Conservation (phyloP, 2,329 filamentous ascomycete species). For the Aschersonia sp. region DNA sequence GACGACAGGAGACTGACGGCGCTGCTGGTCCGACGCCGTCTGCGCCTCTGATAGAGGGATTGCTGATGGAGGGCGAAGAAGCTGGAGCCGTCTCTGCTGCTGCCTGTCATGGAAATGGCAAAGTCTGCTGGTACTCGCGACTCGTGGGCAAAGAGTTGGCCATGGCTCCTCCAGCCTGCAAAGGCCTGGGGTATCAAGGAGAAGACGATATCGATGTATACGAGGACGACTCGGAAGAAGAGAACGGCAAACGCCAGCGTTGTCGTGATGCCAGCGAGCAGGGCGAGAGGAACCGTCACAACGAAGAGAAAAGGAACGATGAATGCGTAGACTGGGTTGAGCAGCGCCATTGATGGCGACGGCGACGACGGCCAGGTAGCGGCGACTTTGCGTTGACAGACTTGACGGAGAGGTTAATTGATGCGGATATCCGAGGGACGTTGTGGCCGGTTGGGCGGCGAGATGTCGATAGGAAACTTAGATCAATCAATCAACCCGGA, state of each 20-base stretch:
- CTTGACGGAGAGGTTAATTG: too few species aligned
- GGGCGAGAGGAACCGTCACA: constrained; percentile 45
- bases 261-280: constrained; percentile 50
- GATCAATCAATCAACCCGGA: background rate
- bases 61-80: constrained; percentile 3
- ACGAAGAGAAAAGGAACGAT: constrained; percentile 47
- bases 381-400: background rate
- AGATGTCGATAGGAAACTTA: too few species aligned
- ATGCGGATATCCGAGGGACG: too few species aligned
- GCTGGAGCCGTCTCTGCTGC: constrained; percentile 7
- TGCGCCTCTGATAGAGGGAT: constrained; percentile 8
- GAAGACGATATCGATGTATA: constrained; percentile 48
- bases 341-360: constrained; percentile 27
- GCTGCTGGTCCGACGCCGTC: constrained; percentile 20
- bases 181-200: constrained; percentile 43
- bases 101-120: constrained; percentile 8
- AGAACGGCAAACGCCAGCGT: constrained; percentile 46
- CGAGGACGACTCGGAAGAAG: constrained; percentile 41
- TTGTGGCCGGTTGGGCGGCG: too few species aligned
- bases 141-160: constrained; percentile 6
- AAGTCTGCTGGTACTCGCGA: constrained; percentile 2
- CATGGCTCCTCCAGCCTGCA: constrained; percentile 20
- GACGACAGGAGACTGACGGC: constrained; percentile 15
- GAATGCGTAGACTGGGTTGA: constrained; percentile 40
- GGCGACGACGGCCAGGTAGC: background rate